A percentile compares a stretch with the other conserved stretches of the same genome.
Evolutionary conservation across 2,329 filamentous ascomycete species (phyloP).

Genomic region (Penicillium sp.): DNA sequence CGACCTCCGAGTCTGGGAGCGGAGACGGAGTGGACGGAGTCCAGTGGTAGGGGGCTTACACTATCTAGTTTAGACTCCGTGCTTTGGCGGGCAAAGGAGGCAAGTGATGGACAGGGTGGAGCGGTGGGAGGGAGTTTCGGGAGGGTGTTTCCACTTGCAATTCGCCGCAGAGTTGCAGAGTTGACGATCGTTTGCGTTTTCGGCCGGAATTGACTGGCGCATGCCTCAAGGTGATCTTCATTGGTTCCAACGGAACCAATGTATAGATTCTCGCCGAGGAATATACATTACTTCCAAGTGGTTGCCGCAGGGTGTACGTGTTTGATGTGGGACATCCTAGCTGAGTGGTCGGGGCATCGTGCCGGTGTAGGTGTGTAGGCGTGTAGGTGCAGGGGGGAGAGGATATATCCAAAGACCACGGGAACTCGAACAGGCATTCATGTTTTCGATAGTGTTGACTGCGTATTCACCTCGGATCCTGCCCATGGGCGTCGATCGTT

Average conservation of each 20-base stretch:
- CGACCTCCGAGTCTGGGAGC: neutral
- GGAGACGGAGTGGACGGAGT: neutral
- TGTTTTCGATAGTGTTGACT: neutral
- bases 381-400: neutral
- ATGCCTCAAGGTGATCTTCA: neutral
- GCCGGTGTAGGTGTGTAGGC: neutral
- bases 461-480: neutral
- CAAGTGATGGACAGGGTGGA: slow-evolving; percentile 7
- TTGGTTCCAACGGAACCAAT: neutral
- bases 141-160: slow-evolving; percentile 7
- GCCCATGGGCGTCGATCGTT: neutral
- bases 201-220: neutral
- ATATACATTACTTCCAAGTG: neutral
- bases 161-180: slow-evolving; percentile 9
- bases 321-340: neutral
- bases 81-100: neutral
- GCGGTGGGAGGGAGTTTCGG: neutral
- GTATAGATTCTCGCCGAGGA: neutral
- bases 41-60: neutral
- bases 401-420: neutral
- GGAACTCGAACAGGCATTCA: neutral
- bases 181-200: slow-evolving; percentile 7
- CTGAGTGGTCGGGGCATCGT: neutral
- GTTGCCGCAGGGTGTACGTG: neutral
- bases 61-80: neutral